Conservation (phyloP, 208 protist genomes). For the Naegleria fowleri region DNA sequence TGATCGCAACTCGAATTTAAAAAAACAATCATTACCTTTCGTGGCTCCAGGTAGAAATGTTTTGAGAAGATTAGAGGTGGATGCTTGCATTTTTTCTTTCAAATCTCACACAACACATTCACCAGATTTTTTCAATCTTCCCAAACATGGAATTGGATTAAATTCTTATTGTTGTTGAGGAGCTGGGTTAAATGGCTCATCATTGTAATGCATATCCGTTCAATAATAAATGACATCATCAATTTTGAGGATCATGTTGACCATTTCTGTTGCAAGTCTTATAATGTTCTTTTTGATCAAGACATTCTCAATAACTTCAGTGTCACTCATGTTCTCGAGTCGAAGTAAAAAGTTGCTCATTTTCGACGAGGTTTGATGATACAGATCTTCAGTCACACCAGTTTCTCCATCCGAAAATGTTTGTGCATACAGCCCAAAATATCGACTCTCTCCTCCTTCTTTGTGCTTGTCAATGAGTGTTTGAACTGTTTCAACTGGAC, state of each 20-base stretch:
- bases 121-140: too few species aligned
- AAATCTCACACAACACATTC: not conserved
- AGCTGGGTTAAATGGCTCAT: too few species aligned
- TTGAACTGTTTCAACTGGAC: slow-evolving; percentile 93
- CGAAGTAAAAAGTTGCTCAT: slow-evolving; percentile 60
- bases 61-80: not conserved
- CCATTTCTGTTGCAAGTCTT: slow-evolving; percentile 93
- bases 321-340: slow-evolving; percentile 93
- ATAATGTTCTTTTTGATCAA: slow-evolving; percentile 89
- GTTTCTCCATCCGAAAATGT: slow-evolving; percentile 37
- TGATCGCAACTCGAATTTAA: too few species aligned
- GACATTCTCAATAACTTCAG: slow-evolving; percentile 96
- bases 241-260: slow-evolving; percentile 97
- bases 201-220: too few species aligned
- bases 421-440: not conserved
- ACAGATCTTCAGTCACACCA: slow-evolving; percentile 83
- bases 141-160: too few species aligned
- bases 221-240: slow-evolving; percentile 55
- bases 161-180: too few species aligned
- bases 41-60: not conserved
- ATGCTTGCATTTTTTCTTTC: not conserved
- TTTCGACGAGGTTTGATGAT: not conserved
- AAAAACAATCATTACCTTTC: not conserved
- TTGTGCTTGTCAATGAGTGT: slow-evolving; percentile 83
- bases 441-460: not conserved